A percentile compares a stretch with the other conserved stretches of the same genome.
Evolutionary conservation across 352 stramenopile genomes (phyloP).

Genomic region (Globisporangium canariense): DNA sequence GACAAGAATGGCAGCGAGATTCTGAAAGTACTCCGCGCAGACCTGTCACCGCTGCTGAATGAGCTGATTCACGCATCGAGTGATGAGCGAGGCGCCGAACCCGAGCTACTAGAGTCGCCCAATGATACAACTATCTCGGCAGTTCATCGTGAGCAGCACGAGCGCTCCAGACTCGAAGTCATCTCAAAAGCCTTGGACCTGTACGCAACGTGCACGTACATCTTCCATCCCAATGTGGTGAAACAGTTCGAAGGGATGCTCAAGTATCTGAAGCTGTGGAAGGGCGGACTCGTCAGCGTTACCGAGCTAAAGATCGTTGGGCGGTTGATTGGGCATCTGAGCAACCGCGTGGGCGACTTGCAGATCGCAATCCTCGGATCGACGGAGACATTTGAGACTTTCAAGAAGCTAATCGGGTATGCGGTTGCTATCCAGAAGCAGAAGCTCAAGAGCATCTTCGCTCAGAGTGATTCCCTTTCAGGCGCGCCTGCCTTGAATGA

Average conservation of each 20-base stretch:
- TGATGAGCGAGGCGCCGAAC: neutral
- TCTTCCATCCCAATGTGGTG: slow-evolving; percentile 44
- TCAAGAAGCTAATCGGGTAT: slow-evolving; percentile 34
- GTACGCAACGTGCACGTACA: slow-evolving; percentile 46
- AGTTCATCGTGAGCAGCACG: slow-evolving; percentile 14
- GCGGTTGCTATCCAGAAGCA: slow-evolving; percentile 34
- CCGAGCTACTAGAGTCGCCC: neutral
- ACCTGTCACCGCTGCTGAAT: slow-evolving; percentile 30
- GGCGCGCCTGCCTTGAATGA: neutral
- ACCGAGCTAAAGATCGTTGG: slow-evolving; percentile 48
- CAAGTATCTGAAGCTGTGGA: slow-evolving; percentile 37
- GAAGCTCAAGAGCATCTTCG: slow-evolving; percentile 17
- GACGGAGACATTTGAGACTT: slow-evolving; percentile 18
- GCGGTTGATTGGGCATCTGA: slow-evolving; percentile 38
- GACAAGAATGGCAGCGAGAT: slow-evolving; percentile 13
- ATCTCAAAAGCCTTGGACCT: slow-evolving; percentile 41
- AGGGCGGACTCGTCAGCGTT: slow-evolving; percentile 22
- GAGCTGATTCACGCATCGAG: slow-evolving; percentile 31
- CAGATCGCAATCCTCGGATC: slow-evolving; percentile 26
- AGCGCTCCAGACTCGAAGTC: slow-evolving; percentile 17
- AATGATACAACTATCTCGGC: neutral
- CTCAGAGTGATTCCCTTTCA: neutral
- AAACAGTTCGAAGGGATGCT: slow-evolving; percentile 44
- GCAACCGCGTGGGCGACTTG: slow-evolving; percentile 30
- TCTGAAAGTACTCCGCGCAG: slow-evolving; percentile 22